Percentiles rank a stretch among this genome's conserved stretches.
Evolutionary conservation across 2,329 filamentous ascomycete species (phyloP).

Genomic region (Fusarium sp.): DNA sequence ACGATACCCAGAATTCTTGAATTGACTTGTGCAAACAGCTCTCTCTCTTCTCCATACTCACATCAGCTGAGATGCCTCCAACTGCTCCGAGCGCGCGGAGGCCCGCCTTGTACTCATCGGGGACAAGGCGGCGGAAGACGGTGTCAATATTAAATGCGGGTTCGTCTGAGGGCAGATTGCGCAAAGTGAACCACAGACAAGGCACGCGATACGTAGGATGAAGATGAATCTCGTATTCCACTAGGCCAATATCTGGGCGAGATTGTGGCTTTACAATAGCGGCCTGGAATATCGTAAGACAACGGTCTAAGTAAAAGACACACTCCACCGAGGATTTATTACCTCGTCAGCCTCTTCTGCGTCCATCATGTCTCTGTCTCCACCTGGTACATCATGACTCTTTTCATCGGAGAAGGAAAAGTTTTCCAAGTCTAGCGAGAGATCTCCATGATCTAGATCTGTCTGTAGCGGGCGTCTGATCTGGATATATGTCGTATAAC

Average conservation of each 20-base stretch:
- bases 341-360: conserved; percentile 63
- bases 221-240: conserved; percentile 76
- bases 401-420: conserved; percentile 54
- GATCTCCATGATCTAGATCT: conserved; percentile 53
- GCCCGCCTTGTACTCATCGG: conserved; percentile 66
- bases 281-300: conserved; percentile 49
- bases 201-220: conserved; percentile 78
- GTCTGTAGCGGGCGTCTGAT: conserved; percentile 62
- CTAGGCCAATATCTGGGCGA: conserved; percentile 53
- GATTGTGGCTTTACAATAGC: conserved; percentile 48
- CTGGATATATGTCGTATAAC: conserved; percentile 62
- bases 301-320: conserved; percentile 11
- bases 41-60: conserved; percentile 57
- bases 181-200: conserved; percentile 76
- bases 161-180: conserved; percentile 63
- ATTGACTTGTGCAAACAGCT: conserved; percentile 46
- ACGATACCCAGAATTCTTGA: conserved; percentile 42
- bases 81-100: conserved; percentile 69
- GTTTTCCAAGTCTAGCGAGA: conserved; percentile 56
- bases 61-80: conserved; percentile 78
- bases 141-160: conserved; percentile 69
- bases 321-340: conserved; percentile 35
- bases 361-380: conserved; percentile 58
- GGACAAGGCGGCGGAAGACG: conserved; percentile 75
- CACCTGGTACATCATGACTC: conserved; percentile 36